A percentile compares a stretch with the other conserved stretches of the same genome.
Conservation (phyloP, 2,329 filamentous ascomycete species). For the Tothia fuscella region DNA sequence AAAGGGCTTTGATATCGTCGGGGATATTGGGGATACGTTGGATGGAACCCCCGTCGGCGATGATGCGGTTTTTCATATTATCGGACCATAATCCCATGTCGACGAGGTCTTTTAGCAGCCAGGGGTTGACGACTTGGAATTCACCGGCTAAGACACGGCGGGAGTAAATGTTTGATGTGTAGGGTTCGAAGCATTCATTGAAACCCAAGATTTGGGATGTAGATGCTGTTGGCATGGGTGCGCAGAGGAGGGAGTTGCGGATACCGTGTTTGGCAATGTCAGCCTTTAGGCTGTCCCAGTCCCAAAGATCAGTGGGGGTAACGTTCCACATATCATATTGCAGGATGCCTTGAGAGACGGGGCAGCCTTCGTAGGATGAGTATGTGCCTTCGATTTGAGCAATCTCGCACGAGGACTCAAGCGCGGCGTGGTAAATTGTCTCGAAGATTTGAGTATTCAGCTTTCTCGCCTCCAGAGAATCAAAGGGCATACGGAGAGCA, state of each 20-base stretch:
- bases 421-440: slow-evolving; percentile 93
- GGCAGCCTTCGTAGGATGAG: slow-evolving; percentile 82
- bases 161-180: slow-evolving; percentile 99
- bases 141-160: slow-evolving; percentile 95
- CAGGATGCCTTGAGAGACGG: slow-evolving; percentile 86
- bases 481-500: slow-evolving; percentile 89
- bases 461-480: slow-evolving; percentile 84
- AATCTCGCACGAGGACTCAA: slow-evolving; percentile 79
- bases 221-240: slow-evolving; percentile 94
- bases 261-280: slow-evolving; percentile 88
- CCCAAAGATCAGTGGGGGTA: slow-evolving; percentile 88
- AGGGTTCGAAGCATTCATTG: slow-evolving; percentile 99
- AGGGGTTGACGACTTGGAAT: slow-evolving; percentile 99
- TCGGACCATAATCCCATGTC: slow-evolving; percentile 98
- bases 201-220: slow-evolving; percentile 97
- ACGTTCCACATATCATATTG: slow-evolving; percentile 99
- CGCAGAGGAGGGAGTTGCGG: slow-evolving; percentile 88
- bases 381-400: slow-evolving; percentile 78
- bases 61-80: slow-evolving; percentile 99
- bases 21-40: slow-evolving; percentile 97
- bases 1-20: slow-evolving; percentile 86
- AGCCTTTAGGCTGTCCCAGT: slow-evolving; percentile 81
- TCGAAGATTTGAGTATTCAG: slow-evolving; percentile 99
- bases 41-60: slow-evolving; percentile 87
- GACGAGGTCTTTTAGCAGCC: slow-evolving; percentile 94